These are phyloP conservation scores for Salvia rosmarinus DNA, from an alignment of 257 asterid species.

Conservation along the genomic window DNA sequence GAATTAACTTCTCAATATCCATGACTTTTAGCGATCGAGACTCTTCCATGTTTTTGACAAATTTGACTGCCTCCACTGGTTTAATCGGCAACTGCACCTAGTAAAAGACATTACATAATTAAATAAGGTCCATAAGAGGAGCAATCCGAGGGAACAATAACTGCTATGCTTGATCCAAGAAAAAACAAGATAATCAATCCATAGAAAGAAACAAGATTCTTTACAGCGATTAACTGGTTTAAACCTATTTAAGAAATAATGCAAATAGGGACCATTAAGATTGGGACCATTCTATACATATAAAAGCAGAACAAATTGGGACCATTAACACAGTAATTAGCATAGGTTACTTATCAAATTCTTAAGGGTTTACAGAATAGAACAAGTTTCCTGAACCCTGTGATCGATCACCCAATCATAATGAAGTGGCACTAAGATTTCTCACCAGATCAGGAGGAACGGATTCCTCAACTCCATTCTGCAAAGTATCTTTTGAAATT, in stretches of 20 bases:
- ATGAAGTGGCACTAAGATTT: slow-evolving; percentile 19
- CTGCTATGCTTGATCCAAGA: slow-evolving; percentile 19
- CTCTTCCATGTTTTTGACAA: slow-evolving; percentile 45
- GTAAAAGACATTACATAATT: slow-evolving; percentile 18
- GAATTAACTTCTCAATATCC: slow-evolving; percentile 41
- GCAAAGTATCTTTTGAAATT: slow-evolving; percentile 44
- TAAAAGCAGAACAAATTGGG: no score
- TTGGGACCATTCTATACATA: no score
- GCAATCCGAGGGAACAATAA: neutral
- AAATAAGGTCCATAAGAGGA: neutral
- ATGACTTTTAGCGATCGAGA: slow-evolving; percentile 39
- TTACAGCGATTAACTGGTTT: slow-evolving; percentile 7
- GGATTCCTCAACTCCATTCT: slow-evolving; percentile 52
- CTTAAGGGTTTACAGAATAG: slow-evolving; percentile 4
- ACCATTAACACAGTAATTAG: neutral
- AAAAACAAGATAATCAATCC: neutral
- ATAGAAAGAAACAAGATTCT: neutral
- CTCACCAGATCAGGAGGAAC: slow-evolving; percentile 55
- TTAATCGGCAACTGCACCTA: slow-evolving; percentile 47
- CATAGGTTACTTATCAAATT: slow-evolving; percentile 20
- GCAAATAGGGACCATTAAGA: neutral
- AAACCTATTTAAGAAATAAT: neutral
- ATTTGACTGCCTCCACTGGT: slow-evolving; percentile 47
- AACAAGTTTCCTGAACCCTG: neutral
- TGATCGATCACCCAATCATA: slow-evolving; percentile 18